Base-by-base conservation (phyloP, 2,329 filamentous ascomycete genomes). In the Alternaria sp. region DNA sequence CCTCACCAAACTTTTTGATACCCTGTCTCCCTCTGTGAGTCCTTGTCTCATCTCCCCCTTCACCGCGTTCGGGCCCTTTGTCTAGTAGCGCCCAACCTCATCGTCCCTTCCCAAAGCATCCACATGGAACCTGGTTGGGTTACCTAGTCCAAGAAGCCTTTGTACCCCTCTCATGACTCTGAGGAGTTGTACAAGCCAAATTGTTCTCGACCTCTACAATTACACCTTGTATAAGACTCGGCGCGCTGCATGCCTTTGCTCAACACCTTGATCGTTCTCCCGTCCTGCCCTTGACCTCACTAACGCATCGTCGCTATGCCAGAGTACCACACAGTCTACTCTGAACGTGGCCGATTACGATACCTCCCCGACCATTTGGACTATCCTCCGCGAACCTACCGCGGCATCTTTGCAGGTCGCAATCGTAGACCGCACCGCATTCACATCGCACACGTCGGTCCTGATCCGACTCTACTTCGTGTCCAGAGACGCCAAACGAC, bases 341-440 rank as follows among this genome's bases (percentile, higher is more conserved):
- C 74, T 59, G 73, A 78, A 52, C 75, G 76, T 54, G 77, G 77
- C 57, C 75, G 75, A 43, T 68, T 79, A 51, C 70, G 74, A 47
- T 79, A 79, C 57, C 71, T 79, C 18, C 77, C 77, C 53, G 77
- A 78, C 49, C 71, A 78, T 49, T 64, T 75, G 20, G 65, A 67
- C 66, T 67, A 73, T 20, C 68, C 73, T 32, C 56, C 62, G 34
- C 65, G 64, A 34, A 55, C 68, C 34, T 69, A 70, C 34, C 72
- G 67, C 43, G 71, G 73, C 62, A 60, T 81, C 65, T 86, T 85
- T 71, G 81, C 82, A 69, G 81, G 80, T 57, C 82, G 85, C 66
- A 81, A 76, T 59, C 81, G 84, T 65, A 80, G 85, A 70, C 85
- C 84, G 43, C 84, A 86, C 67, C 85, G 84, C 42, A 87, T 87